Evolutionary conservation across 2,329 filamentous ascomycete species (phyloP).

Genomic region (Curvularia lunata): DNA sequence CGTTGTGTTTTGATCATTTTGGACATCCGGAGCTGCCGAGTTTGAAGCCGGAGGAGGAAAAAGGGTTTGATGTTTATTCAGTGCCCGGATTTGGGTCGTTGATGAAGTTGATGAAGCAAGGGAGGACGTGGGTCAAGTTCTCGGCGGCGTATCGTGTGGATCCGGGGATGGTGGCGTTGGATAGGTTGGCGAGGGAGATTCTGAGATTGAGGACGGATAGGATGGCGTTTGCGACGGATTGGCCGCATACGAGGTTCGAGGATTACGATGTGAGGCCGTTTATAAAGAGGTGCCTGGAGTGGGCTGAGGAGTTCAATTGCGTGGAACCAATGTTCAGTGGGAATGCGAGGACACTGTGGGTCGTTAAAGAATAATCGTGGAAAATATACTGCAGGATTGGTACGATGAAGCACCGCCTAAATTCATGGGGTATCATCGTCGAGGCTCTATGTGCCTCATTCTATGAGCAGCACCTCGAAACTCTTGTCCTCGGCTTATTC

Average conservation of each 20-base stretch:
- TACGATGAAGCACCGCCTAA: neutral
- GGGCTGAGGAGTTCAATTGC: neutral
- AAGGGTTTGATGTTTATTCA: neutral
- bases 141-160: conserved; percentile 1
- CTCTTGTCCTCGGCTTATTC: neutral
- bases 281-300: neutral
- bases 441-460: neutral
- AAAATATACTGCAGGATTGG: neutral
- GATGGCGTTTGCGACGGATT: conserved; percentile 2
- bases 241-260: conserved; percentile 3
- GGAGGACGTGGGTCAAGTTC: neutral
- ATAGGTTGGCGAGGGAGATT: neutral
- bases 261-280: neutral
- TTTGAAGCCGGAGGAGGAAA: neutral
- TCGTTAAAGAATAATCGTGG: neutral
- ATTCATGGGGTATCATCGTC: neutral
- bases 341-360: conserved; percentile 1
- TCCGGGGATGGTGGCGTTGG: neutral
- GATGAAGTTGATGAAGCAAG: neutral
- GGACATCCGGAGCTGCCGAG: neutral
- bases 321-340: neutral
- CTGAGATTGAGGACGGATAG: neutral
- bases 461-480: neutral
- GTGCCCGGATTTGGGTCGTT: neutral
- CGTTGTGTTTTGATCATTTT: neutral